phyloP scores from a whole-genome alignment of 352 stramenopile species.

The Phytophthora meadii region DNA sequence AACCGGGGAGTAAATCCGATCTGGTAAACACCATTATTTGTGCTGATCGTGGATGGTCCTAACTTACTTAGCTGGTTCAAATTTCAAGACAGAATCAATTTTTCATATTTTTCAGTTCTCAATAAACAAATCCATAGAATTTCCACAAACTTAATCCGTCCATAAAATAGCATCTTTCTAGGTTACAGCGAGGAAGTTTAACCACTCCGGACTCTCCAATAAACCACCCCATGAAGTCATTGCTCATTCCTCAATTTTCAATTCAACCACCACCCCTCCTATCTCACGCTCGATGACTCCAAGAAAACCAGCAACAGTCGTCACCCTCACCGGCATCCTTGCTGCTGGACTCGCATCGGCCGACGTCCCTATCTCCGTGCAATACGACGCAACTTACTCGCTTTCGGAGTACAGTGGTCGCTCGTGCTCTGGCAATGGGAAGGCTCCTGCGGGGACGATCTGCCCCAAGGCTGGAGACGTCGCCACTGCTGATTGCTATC shows the following conservation, averaged over 20 bases:
- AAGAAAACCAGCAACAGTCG: conserved; percentile 5
- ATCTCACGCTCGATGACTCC: background rate
- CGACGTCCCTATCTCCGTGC: conserved; percentile 24
- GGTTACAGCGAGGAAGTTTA: too few relatives aligned
- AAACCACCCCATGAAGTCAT: too few relatives aligned
- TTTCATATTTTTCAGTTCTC: too few relatives aligned
- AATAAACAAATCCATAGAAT: too few relatives aligned
- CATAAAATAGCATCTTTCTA: too few relatives aligned
- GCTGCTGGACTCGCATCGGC: conserved; percentile 10
- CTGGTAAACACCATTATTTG: too few relatives aligned
- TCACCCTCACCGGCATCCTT: conserved; percentile 15
- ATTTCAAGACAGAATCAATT: too few relatives aligned
- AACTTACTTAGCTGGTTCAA: too few relatives aligned
- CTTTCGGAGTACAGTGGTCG: conserved; percentile 19
- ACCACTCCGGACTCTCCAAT: too few relatives aligned
- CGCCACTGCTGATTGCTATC: conserved; percentile 20
- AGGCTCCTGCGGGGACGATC: background rate
- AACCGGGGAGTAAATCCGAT: too few relatives aligned
- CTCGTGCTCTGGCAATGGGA: conserved; percentile 23
- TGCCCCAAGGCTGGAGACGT: conserved; percentile 34
- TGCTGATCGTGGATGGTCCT: too few relatives aligned
- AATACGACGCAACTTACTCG: conserved; percentile 30
- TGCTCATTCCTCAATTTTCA: conserved; percentile 33
- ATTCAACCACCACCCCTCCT: background rate
- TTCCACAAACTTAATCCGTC: too few relatives aligned